These are phyloP conservation scores for Xylariales sp. DNA, from an alignment of 2,329 filamentous ascomycete species.

Conservation along the genomic window DNA sequence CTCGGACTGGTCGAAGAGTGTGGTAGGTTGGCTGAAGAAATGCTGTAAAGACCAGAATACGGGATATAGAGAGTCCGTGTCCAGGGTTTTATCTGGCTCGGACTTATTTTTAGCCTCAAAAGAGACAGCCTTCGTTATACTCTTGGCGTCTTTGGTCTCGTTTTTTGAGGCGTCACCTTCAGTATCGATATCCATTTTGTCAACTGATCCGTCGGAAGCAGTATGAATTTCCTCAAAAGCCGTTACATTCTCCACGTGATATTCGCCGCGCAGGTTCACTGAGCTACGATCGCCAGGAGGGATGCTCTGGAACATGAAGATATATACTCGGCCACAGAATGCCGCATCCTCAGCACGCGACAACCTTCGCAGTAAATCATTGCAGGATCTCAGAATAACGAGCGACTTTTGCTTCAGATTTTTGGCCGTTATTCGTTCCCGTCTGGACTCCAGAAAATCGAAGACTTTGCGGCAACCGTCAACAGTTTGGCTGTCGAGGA, in stretches of 20 bases:
- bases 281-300: slow-evolving; percentile 96
- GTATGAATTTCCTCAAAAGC: slow-evolving; percentile 74
- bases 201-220: slow-evolving; percentile 51
- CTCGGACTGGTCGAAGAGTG: slow-evolving; percentile 76
- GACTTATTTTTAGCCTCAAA: slow-evolving; percentile 58
- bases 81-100: slow-evolving; percentile 63
- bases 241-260: slow-evolving; percentile 94
- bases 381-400: slow-evolving; percentile 92
- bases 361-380: slow-evolving; percentile 90
- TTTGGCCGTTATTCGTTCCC: slow-evolving; percentile 85
- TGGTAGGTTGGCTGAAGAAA: slow-evolving; percentile 89
- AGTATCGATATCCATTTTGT: slow-evolving; percentile 76
- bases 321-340: slow-evolving; percentile 97
- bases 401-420: slow-evolving; percentile 86
- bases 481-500: slow-evolving; percentile 95
- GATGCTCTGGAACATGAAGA: slow-evolving; percentile 98
- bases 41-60: slow-evolving; percentile 95
- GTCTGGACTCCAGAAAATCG: slow-evolving; percentile 92
- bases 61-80: slow-evolving; percentile 82
- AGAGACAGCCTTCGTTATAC: slow-evolving; percentile 57
- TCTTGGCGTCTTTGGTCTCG: slow-evolving; percentile 50
- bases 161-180: slow-evolving; percentile 54
- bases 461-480: slow-evolving; percentile 91
- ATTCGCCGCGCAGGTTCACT: slow-evolving; percentile 95
- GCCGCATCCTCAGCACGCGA: slow-evolving; percentile 97